Conservation (phyloP, 768 basidiomycete species). For the Rhizopogon vulgaris region DNA sequence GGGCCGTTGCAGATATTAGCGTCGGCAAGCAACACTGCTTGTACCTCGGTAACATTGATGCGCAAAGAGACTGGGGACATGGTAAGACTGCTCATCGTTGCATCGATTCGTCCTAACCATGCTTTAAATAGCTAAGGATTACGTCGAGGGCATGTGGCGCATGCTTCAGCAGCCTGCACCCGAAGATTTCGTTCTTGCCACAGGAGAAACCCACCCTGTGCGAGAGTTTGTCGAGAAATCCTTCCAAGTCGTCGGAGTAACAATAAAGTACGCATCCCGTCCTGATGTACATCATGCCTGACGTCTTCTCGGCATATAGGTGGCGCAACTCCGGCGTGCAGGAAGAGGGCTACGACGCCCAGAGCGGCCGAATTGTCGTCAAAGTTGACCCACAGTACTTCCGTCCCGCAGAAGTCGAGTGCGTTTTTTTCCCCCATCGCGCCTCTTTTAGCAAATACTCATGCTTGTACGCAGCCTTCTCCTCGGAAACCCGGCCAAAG, state of each 20-base stretch:
- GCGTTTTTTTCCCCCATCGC: constrained; percentile 26
- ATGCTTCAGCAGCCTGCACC: constrained; percentile 85
- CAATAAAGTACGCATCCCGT: constrained; percentile 47
- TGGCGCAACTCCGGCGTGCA: constrained; percentile 76
- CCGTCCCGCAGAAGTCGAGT: constrained; percentile 95
- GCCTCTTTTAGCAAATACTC: neutral
- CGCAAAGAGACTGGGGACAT: constrained; percentile 97
- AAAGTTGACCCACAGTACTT: constrained; percentile 86
- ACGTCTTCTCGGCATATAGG: constrained; percentile 28
- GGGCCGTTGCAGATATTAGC: constrained; percentile 89
- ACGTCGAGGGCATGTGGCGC: constrained; percentile 97
- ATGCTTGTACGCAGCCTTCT: constrained; percentile 49
- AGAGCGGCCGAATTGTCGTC: constrained; percentile 69
- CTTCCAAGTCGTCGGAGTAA: constrained; percentile 61
- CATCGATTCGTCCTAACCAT: neutral
- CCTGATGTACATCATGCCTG: neutral
- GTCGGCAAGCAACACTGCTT: constrained; percentile 85
- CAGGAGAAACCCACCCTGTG: constrained; percentile 93
- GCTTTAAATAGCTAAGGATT: constrained; percentile 61
- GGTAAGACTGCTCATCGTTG: constrained; percentile 40
- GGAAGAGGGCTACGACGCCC: constrained; percentile 70
- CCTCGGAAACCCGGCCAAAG: constrained; percentile 85
- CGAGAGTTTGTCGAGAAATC: constrained; percentile 90
- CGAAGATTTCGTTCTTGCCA: constrained; percentile 92
- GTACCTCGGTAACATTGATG: constrained; percentile 92